Conservation (phyloP, 441 rosid genomes). For the Gossypium gossypioides region DNA sequence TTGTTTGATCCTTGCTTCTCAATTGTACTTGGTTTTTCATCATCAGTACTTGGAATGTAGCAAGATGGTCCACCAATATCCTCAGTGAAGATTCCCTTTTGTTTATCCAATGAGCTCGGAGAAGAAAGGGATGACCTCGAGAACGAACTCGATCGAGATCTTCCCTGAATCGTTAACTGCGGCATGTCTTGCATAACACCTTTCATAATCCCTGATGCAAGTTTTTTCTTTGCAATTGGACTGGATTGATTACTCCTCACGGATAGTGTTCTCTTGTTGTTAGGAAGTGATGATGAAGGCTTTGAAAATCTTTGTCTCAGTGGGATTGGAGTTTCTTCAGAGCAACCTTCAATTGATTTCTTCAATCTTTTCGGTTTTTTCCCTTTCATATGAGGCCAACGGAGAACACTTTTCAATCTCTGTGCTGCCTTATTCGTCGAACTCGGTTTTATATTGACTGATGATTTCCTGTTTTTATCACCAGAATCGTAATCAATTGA, state of each 20-base stretch:
- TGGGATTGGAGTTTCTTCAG: conserved; percentile 47
- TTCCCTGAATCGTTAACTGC: conserved; percentile 25
- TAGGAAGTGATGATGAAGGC: conserved; percentile 32
- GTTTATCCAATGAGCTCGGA: conserved; percentile 50
- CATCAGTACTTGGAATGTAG: conserved; percentile 21
- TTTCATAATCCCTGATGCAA: conserved; percentile 48
- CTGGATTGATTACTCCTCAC: conserved; percentile 81
- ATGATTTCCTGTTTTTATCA: conserved; percentile 35
- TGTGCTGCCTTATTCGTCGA: conserved; percentile 51
- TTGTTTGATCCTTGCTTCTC: conserved; percentile 33
- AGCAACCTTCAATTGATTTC: conserved; percentile 28
- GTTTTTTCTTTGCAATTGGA: conserved; percentile 68
- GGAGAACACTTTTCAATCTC: conserved; percentile 49
- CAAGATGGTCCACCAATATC: conserved; percentile 44
- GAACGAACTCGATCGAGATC: conserved; percentile 66
- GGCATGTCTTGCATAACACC: conserved; percentile 49
- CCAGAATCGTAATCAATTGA: conserved; percentile 35
- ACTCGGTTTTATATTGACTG: conserved; percentile 28
- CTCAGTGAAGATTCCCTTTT: conserved; percentile 43
- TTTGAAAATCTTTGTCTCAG: conserved; percentile 68
- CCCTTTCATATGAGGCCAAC: conserved; percentile 51
- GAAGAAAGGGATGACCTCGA: conserved; percentile 66
- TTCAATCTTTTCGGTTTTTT: conserved; percentile 31
- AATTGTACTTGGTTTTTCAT: conserved; percentile 22
- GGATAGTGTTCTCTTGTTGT: conserved; percentile 60